phyloP scores from a whole-genome alignment of 2,329 filamentous ascomycete species.

The Hymenotorrendiella dingleyae region DNA sequence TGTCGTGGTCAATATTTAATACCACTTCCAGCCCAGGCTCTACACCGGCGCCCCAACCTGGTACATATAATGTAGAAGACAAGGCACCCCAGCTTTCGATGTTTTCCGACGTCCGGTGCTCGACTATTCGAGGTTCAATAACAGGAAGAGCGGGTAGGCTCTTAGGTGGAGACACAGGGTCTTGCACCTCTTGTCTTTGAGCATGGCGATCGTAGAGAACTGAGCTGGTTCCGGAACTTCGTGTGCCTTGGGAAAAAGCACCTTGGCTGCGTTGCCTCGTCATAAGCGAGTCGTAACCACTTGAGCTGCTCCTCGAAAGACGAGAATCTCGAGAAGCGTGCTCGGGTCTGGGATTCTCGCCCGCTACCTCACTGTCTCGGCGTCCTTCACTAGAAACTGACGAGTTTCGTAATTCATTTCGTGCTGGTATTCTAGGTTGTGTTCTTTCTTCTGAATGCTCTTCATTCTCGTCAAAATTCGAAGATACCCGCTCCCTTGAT shows the following conservation, averaged over 20 bases:
- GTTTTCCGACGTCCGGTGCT: too few species aligned
- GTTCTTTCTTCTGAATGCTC: slow-evolving; percentile 24
- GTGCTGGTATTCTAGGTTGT: slow-evolving; percentile 21
- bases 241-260: slow-evolving; percentile 17
- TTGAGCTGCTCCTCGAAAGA: slow-evolving; percentile 19
- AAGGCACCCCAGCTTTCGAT: slow-evolving; percentile 11
- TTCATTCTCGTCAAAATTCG: slow-evolving; percentile 23
- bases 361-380: slow-evolving; percentile 8
- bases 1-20: slow-evolving; percentile 14
- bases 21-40: slow-evolving; percentile 24
- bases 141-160: background rate
- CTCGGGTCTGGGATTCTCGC: slow-evolving; percentile 8
- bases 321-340: slow-evolving; percentile 18
- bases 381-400: background rate
- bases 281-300: slow-evolving; percentile 21
- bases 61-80: slow-evolving; percentile 16
- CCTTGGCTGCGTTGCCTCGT: slow-evolving; percentile 24
- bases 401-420: slow-evolving; percentile 22
- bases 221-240: slow-evolving; percentile 22
- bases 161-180: slow-evolving; percentile 1
- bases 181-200: slow-evolving; percentile 10
- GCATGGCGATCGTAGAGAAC: slow-evolving; percentile 17
- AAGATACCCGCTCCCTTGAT: slow-evolving; percentile 21
- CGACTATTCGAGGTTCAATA: background rate
- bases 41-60: slow-evolving; percentile 20